Conservation (phyloP, 1,139 yeast genomes). For the Kluyveromyces sp. region DNA sequence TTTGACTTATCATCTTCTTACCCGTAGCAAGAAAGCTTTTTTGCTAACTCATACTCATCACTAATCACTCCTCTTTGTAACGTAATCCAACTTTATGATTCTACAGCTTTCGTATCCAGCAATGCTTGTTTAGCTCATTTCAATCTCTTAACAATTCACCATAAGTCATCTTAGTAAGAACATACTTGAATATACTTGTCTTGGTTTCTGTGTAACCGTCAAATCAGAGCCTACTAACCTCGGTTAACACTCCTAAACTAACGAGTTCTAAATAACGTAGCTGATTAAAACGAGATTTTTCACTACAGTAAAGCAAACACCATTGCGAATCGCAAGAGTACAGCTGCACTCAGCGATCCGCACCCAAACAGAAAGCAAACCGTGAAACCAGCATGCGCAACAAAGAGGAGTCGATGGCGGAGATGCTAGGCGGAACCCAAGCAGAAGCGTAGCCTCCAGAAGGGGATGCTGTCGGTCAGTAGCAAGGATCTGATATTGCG, state of each 20-base stretch:
- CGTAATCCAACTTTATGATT: background rate
- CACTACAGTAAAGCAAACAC: background rate
- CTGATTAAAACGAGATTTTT: background rate
- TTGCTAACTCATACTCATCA: too few species aligned
- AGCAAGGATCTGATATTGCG: too few species aligned
- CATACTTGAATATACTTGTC: conserved; percentile 9
- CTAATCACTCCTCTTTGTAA: background rate
- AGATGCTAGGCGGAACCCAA: too few species aligned
- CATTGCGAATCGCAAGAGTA: background rate
- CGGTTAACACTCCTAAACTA: background rate
- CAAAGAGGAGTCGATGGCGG: too few species aligned
- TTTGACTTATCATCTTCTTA: too few species aligned
- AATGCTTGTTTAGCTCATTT: background rate
- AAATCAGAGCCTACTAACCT: background rate
- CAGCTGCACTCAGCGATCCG: too few species aligned
- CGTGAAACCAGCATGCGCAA: too few species aligned
- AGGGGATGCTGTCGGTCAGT: too few species aligned
- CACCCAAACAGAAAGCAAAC: too few species aligned
- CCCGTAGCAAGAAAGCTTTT: too few species aligned
- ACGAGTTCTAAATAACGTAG: background rate
- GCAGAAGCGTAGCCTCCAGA: too few species aligned
- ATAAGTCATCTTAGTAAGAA: background rate
- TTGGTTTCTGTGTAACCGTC: background rate
- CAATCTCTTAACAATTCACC: background rate
- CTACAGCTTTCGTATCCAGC: background rate